Evolutionary conservation across 208 protist genomes (phyloP), one percentile per base, ranked within the genome.

Genomic region (Crithidia brevicula): DNA sequence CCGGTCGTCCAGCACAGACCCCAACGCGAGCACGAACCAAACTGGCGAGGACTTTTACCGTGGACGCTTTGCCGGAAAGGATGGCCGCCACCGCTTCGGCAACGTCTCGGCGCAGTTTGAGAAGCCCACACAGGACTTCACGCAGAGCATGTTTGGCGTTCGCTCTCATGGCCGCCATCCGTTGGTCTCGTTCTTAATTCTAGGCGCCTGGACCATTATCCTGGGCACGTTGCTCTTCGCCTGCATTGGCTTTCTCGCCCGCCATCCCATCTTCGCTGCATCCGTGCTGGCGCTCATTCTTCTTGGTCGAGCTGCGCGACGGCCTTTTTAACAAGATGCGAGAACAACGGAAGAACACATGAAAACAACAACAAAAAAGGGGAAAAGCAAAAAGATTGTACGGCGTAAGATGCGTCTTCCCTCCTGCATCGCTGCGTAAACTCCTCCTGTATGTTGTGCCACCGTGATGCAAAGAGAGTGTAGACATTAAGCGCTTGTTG

Each of bases 1-100:
- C 34, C 84, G 74, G 47, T 66, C 54, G 30, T 83, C 65, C 49
- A 93, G 85, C 61, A 74, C 33, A 42, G 63, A 96, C 63, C 82
- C 85, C 13, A 89, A 88, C 53, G 85, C 80, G 31, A 91, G 89
- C 66, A 76, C 69, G 18, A 92, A 93, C 61, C 80, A 94, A 68
- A 80, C 79, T 20, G 30, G 27, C 34, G 81, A 86, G 16, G 88
- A 96, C 16, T 92, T 73, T 53, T 70, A 82, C 52, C 79, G 68
- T n/a, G 81, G 77, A 30, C 69, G 74, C 57, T 49, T 50, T 20
- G 71, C 66, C 23, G 65, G 70, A 8, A 56, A 72, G 30, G 86
- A 90, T 56, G 83, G 85, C 22, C 78, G 88, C 20, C 75, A 90
- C 56, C 82, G 72, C 57, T 85, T 85, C 56, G 88, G 88, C 10